Percentiles rank a stretch among this genome's conserved stretches.
phyloP scores from a whole-genome alignment of 441 rosid genomes.

The Gossypium davidsonii region DNA sequence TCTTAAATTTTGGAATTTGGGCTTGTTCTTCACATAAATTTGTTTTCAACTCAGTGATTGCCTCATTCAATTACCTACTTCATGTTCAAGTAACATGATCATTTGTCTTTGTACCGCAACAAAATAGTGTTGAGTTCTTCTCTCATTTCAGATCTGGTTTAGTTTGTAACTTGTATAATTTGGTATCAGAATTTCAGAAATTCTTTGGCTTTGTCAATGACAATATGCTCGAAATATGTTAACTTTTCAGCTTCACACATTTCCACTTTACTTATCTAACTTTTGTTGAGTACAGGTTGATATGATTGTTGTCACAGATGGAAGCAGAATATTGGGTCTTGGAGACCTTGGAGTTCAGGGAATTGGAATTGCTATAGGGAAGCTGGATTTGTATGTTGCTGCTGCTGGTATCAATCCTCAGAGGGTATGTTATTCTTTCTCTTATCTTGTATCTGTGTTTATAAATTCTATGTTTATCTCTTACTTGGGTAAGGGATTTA shows the following conservation, averaged over 20 bases:
- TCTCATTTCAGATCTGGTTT: background rate
- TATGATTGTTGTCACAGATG: slow-evolving; percentile 99
- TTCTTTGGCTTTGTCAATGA: background rate
- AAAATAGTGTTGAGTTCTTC: background rate
- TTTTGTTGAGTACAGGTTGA: slow-evolving; percentile 60
- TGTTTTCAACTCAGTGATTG: background rate
- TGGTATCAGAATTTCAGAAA: slow-evolving; percentile 3
- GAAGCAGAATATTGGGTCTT: slow-evolving; percentile 97
- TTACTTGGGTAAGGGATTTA: background rate
- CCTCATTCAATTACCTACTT: background rate
- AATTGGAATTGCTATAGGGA: slow-evolving; percentile 92
- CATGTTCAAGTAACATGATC: background rate
- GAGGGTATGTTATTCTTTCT: slow-evolving; percentile 48
- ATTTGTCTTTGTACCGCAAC: background rate
- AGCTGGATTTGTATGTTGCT: slow-evolving; percentile 95
- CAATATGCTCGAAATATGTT: background rate
- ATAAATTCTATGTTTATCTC: background rate
- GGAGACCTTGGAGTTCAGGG: slow-evolving; percentile 99
- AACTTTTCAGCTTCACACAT: background rate
- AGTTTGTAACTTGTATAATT: background rate
- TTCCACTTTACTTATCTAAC: background rate
- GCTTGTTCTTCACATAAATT: background rate
- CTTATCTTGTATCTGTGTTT: background rate
- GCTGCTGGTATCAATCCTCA: slow-evolving; percentile 99
- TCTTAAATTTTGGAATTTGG: slow-evolving; percentile 4